Evolutionary conservation across 2,329 filamentous ascomycete genomes (phyloP).

Genomic region (Chaetomium strumarium): DNA sequence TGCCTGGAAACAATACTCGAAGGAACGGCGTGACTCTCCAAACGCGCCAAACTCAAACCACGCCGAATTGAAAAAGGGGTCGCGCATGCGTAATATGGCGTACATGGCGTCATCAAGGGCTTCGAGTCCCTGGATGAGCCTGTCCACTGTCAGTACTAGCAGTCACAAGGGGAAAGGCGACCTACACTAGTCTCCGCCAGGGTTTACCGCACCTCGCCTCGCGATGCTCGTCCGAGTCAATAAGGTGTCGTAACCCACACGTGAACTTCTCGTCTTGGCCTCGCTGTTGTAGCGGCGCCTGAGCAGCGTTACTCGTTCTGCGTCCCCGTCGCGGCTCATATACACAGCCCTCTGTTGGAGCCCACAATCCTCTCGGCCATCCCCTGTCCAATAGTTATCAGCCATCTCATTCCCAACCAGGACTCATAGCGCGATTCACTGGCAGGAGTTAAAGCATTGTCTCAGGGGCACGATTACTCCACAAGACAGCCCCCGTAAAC

Average conservation of each 20-base stretch:
- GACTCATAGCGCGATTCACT: no score
- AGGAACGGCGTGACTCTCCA: no score
- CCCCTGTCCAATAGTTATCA: not conserved
- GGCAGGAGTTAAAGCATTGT: not conserved
- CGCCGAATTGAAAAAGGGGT: no score
- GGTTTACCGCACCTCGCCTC: not conserved
- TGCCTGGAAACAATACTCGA: no score
- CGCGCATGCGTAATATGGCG: no score
- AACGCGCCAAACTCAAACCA: no score
- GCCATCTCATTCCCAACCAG: not conserved
- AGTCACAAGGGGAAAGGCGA: not conserved
- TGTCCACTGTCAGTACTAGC: no score
- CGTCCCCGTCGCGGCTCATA: not conserved
- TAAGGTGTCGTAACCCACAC: not conserved
- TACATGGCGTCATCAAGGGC: no score
- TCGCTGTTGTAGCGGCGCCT: not conserved
- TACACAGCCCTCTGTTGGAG: not conserved
- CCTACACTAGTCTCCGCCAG: slow-evolving; percentile 4
- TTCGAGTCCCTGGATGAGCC: no score
- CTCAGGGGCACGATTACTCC: not conserved
- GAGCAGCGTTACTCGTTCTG: not conserved
- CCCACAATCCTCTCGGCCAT: not conserved
- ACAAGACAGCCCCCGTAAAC: not conserved
- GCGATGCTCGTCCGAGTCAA: not conserved
- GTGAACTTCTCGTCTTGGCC: not conserved